Evolutionary conservation across 164 flowering plant species (phyloP).

Genomic region (Sedum album): DNA sequence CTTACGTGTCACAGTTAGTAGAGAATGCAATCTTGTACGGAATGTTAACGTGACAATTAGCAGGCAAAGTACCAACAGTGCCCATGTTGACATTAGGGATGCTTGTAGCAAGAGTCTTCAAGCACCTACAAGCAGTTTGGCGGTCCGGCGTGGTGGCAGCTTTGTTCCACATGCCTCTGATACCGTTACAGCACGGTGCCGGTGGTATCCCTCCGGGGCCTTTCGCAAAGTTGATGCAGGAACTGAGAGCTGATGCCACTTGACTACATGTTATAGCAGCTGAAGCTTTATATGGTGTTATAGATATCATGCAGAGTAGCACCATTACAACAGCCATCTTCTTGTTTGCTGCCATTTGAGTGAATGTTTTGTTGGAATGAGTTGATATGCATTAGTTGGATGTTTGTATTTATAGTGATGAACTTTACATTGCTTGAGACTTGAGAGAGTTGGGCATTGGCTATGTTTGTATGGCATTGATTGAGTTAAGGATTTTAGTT

Average conservation of each 20-base stretch:
- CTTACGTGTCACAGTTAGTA: conserved; percentile 9
- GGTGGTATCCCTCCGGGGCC: neutral
- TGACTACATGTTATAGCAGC: neutral
- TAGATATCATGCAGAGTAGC: neutral
- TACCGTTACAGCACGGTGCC: neutral
- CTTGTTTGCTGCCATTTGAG: neutral
- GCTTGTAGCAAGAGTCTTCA: neutral
- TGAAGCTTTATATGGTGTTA: neutral
- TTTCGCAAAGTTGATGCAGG: neutral
- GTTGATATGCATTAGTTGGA: no score
- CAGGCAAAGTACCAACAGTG: neutral
- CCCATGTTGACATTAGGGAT: neutral
- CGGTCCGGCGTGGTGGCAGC: conserved; percentile 9
- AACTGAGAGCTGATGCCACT: neutral
- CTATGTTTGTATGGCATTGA: no score
- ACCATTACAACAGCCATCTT: neutral
- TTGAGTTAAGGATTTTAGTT: no score
- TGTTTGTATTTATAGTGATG: no score
- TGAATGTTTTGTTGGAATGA: no score
- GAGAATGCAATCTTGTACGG: conserved; percentile 6
- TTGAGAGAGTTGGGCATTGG: no score
- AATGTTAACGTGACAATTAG: conserved; percentile 5
- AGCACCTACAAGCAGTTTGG: conserved; percentile 1
- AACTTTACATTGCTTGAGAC: no score
- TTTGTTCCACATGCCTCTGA: neutral